A percentile compares a stretch with the other conserved stretches of the same genome.
phyloP scores from a whole-genome alignment of 768 basidiomycete genomes.

The Panaeolus papilionaceus region DNA sequence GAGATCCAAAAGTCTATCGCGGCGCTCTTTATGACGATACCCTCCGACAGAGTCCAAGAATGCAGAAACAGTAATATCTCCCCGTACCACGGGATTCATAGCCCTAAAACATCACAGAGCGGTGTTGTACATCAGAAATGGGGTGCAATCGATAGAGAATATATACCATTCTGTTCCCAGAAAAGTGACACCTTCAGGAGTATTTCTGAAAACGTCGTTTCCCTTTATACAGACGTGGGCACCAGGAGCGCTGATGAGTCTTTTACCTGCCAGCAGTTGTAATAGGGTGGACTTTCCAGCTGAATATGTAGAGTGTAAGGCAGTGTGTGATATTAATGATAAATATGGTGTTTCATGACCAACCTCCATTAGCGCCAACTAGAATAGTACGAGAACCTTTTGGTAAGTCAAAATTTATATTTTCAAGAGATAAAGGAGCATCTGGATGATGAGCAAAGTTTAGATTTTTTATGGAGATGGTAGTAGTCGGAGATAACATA shows the following conservation, averaged over 20 bases:
- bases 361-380: slow-evolving; percentile 94
- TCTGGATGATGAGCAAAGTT: slow-evolving; percentile 61
- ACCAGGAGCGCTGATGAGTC: slow-evolving; percentile 60
- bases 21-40: slow-evolving; percentile 88
- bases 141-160: neutral
- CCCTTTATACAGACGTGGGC: slow-evolving; percentile 76
- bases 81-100: slow-evolving; percentile 94
- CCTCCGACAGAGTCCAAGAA: slow-evolving; percentile 99
- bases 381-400: slow-evolving; percentile 84
- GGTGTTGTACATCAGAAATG: slow-evolving; percentile 13
- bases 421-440: slow-evolving; percentile 58
- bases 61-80: slow-evolving; percentile 90
- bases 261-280: slow-evolving; percentile 92
- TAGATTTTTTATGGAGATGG: slow-evolving; percentile 55
- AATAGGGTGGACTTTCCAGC: slow-evolving; percentile 97
- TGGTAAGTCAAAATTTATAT: slow-evolving; percentile 71
- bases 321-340: slow-evolving; percentile 15
- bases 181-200: slow-evolving; percentile 82
- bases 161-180: slow-evolving; percentile 93
- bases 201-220: slow-evolving; percentile 88
- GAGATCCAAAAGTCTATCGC: slow-evolving; percentile 87
- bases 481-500: slow-evolving; percentile 12
- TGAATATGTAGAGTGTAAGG: slow-evolving; percentile 33
- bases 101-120: slow-evolving; percentile 59
- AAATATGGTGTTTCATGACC: slow-evolving; percentile 28